Base-by-base conservation (phyloP, 768 basidiomycete species). In the Calocera cornea region DNA sequence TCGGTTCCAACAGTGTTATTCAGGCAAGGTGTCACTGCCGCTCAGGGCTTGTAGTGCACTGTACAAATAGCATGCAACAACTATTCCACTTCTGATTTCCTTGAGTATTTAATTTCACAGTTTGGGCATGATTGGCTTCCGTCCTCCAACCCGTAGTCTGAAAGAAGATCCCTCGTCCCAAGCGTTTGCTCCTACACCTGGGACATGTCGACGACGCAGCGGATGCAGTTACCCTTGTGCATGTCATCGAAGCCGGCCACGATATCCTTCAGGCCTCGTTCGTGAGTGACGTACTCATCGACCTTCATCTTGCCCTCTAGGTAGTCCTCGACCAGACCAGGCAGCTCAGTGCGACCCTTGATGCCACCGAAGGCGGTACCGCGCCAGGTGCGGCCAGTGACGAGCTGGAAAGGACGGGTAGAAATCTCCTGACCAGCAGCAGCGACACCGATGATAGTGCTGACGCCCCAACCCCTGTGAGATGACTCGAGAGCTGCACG, bases 391-490 rank as follows among this genome's bases (percentile, higher is more conserved):
- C 94, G 86, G 63, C 92, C 93, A 68, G 93, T 93, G 33, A 94
- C 87, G 65, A 84, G 80, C 78, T 89, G 81, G 76, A 78, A 80
- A 83, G 93, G 93, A 70, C 93, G 81, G 41, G 93, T 95, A 12
- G 88, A 83, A 69, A 95, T 93, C 77, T 98, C 97, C 73, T 97
- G 87, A 7, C 97, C 97, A 22, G 97, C 93, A 27, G 94, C 93
- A 2, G 97, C 97, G 44, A 99, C 97, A 69, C 95, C 95, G 68
- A 99, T 97, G 71, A 99, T 76, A 67, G 92, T 97, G 67, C 87
- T 92, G 47, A 97, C 88, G 72, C 97, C 97, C 97, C 97, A 99
- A 16, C 97, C 97, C 76, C 98, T 98, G 78, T 99, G 97, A 77
- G 94, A 97, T n/a, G 94, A 90, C 79, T 99, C 97, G 60, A 99